Evolutionary conservation across 768 basidiomycete species (phyloP), one percentile per base, ranked within the genome.

Genomic region (Tricholoma sp.): DNA sequence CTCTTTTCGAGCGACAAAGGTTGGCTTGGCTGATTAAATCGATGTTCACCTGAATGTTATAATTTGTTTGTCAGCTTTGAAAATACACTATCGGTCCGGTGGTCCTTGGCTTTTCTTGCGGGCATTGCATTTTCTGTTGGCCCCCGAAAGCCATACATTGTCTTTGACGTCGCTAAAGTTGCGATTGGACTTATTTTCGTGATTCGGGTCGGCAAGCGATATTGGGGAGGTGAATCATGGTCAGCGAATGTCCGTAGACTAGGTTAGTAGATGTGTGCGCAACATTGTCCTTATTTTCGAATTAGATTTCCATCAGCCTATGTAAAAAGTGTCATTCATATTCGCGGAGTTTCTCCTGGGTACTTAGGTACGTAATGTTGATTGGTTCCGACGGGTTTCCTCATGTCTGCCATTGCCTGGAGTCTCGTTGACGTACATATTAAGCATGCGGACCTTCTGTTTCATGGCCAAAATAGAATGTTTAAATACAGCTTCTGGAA

Each of bases 101-200:
- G 84, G 84, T 65, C 78, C 16, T 80, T 88, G 63, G 64, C 76
- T 3, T 61, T 70, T 10, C 70, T 88, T 4, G 81, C 81, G 6
- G 66, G 66, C 5, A 69, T 78, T 2, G 83, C 89, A 47, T 83
- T 91, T 64, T 58, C 86, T n/a, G 67, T 80, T 45, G 91, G 91
- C 12, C 81, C 88, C n/a, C 75, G 84, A 24, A 76, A 73, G 62
- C 81, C 84, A 2, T 89, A 89, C 65, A 65, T 78, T 50, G 79
- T 91, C 39, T 88, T 88, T 64, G 84, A 90, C 53, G 77, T 71
- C 32, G 80, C 82, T 0, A 83, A 81, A 61, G 63, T 80, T 35
- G 73, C 72, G 8, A 61, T 83, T 54, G 76, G 74, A 16, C 61
- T 79, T 41, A 63, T 83, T 49, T 77, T 83, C 8, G 65, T 75